A percentile compares a stretch with the other conserved stretches of the same genome.
These are phyloP conservation scores for Psilocybe subaeruginosa DNA, from an alignment of 768 basidiomycete species.

Conservation along the genomic window DNA sequence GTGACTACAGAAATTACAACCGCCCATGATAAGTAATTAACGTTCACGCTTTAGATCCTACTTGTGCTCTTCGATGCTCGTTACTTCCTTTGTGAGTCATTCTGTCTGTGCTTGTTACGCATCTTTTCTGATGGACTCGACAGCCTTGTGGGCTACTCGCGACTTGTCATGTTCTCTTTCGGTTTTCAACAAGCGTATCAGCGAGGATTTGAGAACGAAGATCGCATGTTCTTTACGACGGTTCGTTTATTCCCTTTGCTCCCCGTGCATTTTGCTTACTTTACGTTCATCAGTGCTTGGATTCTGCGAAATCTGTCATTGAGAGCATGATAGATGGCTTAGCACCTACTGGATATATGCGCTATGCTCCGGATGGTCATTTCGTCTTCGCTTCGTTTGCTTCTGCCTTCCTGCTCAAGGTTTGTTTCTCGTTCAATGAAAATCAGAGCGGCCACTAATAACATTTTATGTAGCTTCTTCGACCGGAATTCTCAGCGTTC, in stretches of 20 bases:
- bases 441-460: background rate
- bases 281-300: slow-evolving; percentile 54
- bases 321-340: slow-evolving; percentile 65
- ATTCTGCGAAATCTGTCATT: slow-evolving; percentile 70
- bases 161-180: slow-evolving; percentile 86
- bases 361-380: slow-evolving; percentile 79
- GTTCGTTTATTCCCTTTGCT: slow-evolving; percentile 31
- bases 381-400: slow-evolving; percentile 84
- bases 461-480: slow-evolving; percentile 52
- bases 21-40: background rate
- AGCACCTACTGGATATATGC: slow-evolving; percentile 75
- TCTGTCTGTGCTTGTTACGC: background rate
- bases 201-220: slow-evolving; percentile 63
- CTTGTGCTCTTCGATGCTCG: slow-evolving; percentile 61
- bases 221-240: slow-evolving; percentile 70
- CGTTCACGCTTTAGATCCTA: slow-evolving; percentile 48
- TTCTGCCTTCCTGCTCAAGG: slow-evolving; percentile 83
- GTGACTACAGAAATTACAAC: slow-evolving; percentile 31
- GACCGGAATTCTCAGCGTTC: slow-evolving; percentile 72
- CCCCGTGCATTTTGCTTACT: background rate
- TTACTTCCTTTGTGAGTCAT: slow-evolving; percentile 74
- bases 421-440: slow-evolving; percentile 21
- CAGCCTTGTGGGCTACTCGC: slow-evolving; percentile 76
- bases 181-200: slow-evolving; percentile 85
- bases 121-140: background rate